Evolutionary conservation across 2,329 filamentous ascomycete species (phyloP).

Genomic region (Cercospora zeina): DNA sequence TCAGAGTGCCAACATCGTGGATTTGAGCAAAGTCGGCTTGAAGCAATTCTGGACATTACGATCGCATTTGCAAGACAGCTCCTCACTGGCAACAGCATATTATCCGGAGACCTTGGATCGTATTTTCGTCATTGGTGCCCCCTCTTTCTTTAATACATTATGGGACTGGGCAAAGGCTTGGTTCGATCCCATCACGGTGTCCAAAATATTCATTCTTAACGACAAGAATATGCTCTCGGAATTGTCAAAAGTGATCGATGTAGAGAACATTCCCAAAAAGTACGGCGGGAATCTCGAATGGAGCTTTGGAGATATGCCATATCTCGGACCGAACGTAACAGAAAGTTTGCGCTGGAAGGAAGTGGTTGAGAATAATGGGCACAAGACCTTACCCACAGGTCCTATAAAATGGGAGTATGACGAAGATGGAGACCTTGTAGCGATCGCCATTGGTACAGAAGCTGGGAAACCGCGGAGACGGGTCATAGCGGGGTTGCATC

Average conservation of each 20-base stretch:
- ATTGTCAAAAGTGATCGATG: conserved; percentile 77
- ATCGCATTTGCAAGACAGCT: conserved; percentile 89
- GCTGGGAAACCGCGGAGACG: conserved; percentile 44
- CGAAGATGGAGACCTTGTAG: conserved; percentile 47
- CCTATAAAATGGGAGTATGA: conserved; percentile 51
- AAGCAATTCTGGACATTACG: conserved; percentile 97
- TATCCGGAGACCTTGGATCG: conserved; percentile 92
- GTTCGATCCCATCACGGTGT: conserved; percentile 86
- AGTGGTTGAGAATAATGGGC: conserved; percentile 32
- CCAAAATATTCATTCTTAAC: conserved; percentile 90
- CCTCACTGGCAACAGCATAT: conserved; percentile 82
- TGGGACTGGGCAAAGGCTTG: conserved; percentile 95
- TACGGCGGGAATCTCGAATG: conserved; percentile 89
- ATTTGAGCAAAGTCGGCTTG: conserved; percentile 82
- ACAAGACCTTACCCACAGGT: conserved; percentile 49
- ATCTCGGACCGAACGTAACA: conserved; percentile 62
- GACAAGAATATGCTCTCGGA: conserved; percentile 72
- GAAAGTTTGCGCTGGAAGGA: conserved; percentile 46
- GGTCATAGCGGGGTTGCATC: conserved; percentile 45
- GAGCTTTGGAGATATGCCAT: conserved; percentile 71
- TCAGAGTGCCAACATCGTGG: conserved; percentile 91
- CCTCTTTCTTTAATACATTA: conserved; percentile 85
- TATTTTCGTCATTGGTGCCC: conserved; percentile 85
- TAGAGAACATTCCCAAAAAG: conserved; percentile 78
- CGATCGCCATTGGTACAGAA: conserved; percentile 49